Evolutionary conservation across 768 basidiomycete species (phyloP).

Genomic region (Auriscalpium orientale): DNA sequence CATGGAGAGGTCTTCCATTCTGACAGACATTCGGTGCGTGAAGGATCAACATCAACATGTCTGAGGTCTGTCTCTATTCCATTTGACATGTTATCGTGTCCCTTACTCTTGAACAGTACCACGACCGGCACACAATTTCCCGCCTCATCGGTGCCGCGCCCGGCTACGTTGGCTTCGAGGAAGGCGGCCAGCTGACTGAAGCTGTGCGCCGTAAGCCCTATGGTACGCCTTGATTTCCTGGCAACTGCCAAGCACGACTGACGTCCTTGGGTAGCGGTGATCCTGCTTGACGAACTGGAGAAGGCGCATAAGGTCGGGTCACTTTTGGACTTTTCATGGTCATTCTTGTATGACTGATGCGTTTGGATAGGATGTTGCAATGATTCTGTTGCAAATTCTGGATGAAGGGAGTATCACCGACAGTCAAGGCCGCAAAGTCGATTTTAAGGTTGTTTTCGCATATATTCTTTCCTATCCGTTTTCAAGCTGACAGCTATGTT

Average conservation of each 20-base stretch:
- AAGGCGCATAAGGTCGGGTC: slow-evolving; percentile 74
- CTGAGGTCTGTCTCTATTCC: slow-evolving; percentile 39
- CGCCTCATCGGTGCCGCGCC: slow-evolving; percentile 89
- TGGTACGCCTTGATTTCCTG: slow-evolving; percentile 24
- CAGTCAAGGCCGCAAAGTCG: slow-evolving; percentile 86
- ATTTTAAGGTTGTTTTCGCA: slow-evolving; percentile 60
- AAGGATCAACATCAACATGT: slow-evolving; percentile 91
- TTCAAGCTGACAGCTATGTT: neutral
- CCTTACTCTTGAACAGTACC: slow-evolving; percentile 45
- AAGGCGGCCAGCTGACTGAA: slow-evolving; percentile 61
- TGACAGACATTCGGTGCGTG: neutral
- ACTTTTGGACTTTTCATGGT: neutral
- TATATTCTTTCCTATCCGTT: neutral
- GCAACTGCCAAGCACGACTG: neutral
- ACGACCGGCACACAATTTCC: slow-evolving; percentile 87
- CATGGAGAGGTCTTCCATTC: neutral
- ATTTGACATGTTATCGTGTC: neutral
- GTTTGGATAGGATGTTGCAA: slow-evolving; percentile 62
- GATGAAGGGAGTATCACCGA: slow-evolving; percentile 89
- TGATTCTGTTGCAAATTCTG: slow-evolving; percentile 86
- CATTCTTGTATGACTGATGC: neutral
- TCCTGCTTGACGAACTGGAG: slow-evolving; percentile 60
- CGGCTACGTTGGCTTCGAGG: slow-evolving; percentile 78
- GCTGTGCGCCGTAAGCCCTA: slow-evolving; percentile 58
- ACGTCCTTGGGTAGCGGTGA: slow-evolving; percentile 35